phyloP scores from a whole-genome alignment of 768 basidiomycete genomes.

The Tulasnella sp. region DNA sequence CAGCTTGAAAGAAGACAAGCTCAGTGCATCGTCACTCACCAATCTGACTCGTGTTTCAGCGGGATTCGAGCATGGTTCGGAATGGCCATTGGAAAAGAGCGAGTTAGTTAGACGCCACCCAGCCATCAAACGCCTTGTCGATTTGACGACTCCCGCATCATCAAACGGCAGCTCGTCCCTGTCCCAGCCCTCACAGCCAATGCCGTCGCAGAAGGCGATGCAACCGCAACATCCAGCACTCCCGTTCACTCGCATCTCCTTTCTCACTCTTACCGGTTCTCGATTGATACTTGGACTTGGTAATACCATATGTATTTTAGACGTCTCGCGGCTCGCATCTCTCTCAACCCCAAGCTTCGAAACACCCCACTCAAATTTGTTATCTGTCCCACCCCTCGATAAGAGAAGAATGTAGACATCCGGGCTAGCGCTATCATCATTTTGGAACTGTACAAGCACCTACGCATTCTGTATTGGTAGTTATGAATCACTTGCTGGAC shows the following conservation, averaged over 20 bases:
- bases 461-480: no score
- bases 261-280: background rate
- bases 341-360: no score
- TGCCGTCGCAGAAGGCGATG: background rate
- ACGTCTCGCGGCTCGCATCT: background rate
- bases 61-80: no score
- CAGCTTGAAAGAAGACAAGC: background rate
- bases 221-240: background rate
- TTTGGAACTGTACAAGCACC: no score
- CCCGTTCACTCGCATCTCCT: slow-evolving; percentile 9
- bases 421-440: no score
- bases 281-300: background rate
- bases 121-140: slow-evolving; percentile 5
- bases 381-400: no score
- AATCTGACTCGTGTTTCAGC: background rate
- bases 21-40: background rate
- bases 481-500: no score
- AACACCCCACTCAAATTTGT: no score
- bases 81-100: background rate
- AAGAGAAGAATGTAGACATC: no score
- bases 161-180: background rate
- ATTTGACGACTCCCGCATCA: background rate
- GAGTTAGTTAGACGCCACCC: background rate
- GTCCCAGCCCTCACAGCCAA: no score
- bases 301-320: slow-evolving; percentile 2